A percentile compares a stretch with the other conserved stretches of the same genome.
phyloP scores from a whole-genome alignment of 2,329 filamentous ascomycete species.

The Cladosporium colombiae region DNA sequence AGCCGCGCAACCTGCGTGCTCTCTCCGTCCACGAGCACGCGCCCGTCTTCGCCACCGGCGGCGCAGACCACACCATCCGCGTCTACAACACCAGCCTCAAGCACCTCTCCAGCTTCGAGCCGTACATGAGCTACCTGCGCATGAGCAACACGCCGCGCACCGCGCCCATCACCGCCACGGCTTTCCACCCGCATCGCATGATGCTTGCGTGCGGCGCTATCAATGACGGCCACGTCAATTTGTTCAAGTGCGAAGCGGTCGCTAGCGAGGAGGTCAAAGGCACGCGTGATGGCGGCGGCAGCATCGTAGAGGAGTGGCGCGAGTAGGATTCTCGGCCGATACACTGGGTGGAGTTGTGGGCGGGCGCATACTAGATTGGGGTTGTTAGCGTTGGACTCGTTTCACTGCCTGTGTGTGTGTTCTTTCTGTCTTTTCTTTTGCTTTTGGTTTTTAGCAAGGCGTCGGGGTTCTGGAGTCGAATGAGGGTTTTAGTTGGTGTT shows the following conservation, averaged over 20 bases:
- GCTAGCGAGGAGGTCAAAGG: slow-evolving; percentile 24
- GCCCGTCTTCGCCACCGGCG: slow-evolving; percentile 93
- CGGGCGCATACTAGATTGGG: not conserved
- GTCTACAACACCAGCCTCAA: slow-evolving; percentile 73
- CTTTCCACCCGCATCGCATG: slow-evolving; percentile 93
- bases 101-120: slow-evolving; percentile 80
- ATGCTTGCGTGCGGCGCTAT: slow-evolving; percentile 84
- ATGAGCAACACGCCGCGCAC: slow-evolving; percentile 46
- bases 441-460: slow-evolving; percentile 13
- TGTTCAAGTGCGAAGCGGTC: slow-evolving; percentile 57
- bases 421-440: not conserved
- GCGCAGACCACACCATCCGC: slow-evolving; percentile 83
- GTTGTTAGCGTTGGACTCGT: not conserved
- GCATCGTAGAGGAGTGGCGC: slow-evolving; percentile 19
- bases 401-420: not conserved
- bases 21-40: slow-evolving; percentile 94
- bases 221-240: slow-evolving; percentile 86
- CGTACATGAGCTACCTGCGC: slow-evolving; percentile 67
- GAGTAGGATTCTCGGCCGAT: slow-evolving; percentile 1
- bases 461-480: slow-evolving; percentile 2
- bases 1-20: slow-evolving; percentile 58
- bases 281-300: not conserved
- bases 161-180: slow-evolving; percentile 81
- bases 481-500: not conserved
- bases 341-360: not conserved